These are phyloP conservation scores for Tylopilus sp. DNA, from an alignment of 768 basidiomycete genomes.

Conservation along the genomic window DNA sequence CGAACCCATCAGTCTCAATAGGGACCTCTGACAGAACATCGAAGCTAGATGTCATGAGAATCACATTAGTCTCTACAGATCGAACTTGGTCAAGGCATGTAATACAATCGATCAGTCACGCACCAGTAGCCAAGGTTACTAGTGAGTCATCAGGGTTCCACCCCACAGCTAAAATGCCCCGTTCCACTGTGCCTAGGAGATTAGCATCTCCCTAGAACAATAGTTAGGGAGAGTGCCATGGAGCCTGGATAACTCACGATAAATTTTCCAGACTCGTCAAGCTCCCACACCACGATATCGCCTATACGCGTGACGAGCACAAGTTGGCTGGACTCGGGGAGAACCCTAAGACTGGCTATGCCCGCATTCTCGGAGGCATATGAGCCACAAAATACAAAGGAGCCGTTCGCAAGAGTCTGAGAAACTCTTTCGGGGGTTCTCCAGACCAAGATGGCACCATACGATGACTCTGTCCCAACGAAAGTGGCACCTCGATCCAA, in stretches of 20 bases:
- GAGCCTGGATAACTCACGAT: constrained; percentile 35
- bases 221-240: constrained; percentile 3
- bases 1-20: constrained; percentile 73
- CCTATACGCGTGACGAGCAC: constrained; percentile 70
- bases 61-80: constrained; percentile 66
- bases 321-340: constrained; percentile 69
- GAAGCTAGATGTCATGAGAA: constrained; percentile 86
- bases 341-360: constrained; percentile 61
- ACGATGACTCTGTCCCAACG: constrained; percentile 56
- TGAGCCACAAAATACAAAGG: constrained; percentile 24
- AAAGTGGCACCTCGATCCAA: constrained; percentile 61
- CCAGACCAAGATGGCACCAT: constrained; percentile 60
- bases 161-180: constrained; percentile 73
- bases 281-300: constrained; percentile 70
- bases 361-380: constrained; percentile 32
- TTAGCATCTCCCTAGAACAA: constrained; percentile 41
- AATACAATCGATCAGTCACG: constrained; percentile 3
- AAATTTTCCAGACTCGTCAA: constrained; percentile 45
- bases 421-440: constrained; percentile 26
- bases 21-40: constrained; percentile 81
- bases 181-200: constrained; percentile 83
- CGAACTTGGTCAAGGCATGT: not conserved
- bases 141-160: constrained; percentile 94
- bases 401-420: constrained; percentile 9
- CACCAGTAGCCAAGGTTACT: constrained; percentile 80